These are phyloP conservation scores for Arctostaphylos glauca DNA, from an alignment of 148 eudicot genomes.

Conservation along the genomic window DNA sequence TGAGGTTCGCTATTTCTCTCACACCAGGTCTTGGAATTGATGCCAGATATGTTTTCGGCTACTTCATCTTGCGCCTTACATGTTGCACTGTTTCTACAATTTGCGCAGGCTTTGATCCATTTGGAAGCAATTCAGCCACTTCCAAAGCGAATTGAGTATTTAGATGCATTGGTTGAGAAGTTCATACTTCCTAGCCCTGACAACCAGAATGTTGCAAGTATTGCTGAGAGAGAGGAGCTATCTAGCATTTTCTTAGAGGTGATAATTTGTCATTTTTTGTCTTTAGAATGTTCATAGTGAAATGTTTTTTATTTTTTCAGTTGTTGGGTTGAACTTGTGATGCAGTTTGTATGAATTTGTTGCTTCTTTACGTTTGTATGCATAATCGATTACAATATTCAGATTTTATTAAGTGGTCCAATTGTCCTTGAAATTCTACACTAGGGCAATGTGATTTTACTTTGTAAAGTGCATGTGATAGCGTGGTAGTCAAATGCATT, in stretches of 20 bases:
- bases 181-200: constrained; percentile 55
- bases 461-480: background rate
- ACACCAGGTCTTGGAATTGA: background rate
- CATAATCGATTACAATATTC: background rate
- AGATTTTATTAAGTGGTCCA: background rate
- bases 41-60: background rate
- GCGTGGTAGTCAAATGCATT: background rate
- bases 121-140: constrained; percentile 67
- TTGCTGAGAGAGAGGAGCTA: constrained; percentile 75
- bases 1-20: constrained; percentile 51
- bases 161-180: constrained; percentile 83
- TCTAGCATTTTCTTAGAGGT: constrained; percentile 96
- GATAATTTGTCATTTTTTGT: constrained; percentile 13
- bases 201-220: constrained; percentile 48
- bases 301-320: background rate
- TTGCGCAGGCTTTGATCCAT: constrained; percentile 77
- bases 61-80: background rate
- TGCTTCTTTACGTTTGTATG: background rate
- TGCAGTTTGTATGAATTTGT: background rate
- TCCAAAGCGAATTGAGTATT: constrained; percentile 72
- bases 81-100: background rate
- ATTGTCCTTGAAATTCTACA: background rate
- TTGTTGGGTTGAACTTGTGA: background rate
- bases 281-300: background rate
- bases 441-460: background rate